These are phyloP conservation scores for Gnomoniopsis smithogilvyi DNA, from an alignment of 2,329 filamentous ascomycete species.

Conservation along the genomic window DNA sequence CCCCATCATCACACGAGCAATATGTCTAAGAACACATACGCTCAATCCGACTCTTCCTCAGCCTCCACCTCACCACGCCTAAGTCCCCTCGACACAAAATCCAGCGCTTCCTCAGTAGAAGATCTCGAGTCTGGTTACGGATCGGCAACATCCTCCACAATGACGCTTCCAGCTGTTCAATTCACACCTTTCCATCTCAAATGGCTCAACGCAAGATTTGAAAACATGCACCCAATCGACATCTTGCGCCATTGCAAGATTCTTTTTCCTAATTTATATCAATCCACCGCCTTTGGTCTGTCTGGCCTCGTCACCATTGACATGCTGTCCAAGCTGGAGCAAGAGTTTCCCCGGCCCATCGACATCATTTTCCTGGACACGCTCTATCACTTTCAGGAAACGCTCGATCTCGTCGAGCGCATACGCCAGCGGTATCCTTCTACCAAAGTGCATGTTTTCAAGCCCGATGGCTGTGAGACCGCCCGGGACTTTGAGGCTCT, in stretches of 20 bases:
- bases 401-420: slow-evolving; percentile 68
- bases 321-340: slow-evolving; percentile 75
- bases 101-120: slow-evolving; percentile 28
- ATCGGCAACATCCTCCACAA: slow-evolving; percentile 56
- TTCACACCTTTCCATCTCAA: slow-evolving; percentile 86
- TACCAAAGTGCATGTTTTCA: slow-evolving; percentile 83
- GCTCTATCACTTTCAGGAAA: slow-evolving; percentile 78
- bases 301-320: slow-evolving; percentile 80
- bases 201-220: slow-evolving; percentile 86
- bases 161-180: slow-evolving; percentile 71
- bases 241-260: slow-evolving; percentile 90
- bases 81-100: slow-evolving; percentile 33
- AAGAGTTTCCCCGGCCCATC: slow-evolving; percentile 55
- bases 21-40: slow-evolving; percentile 14
- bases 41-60: slow-evolving; percentile 33
- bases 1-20: slow-evolving; percentile 1
- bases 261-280: slow-evolving; percentile 84
- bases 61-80: slow-evolving; percentile 35
- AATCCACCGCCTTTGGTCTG: slow-evolving; percentile 80
- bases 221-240: slow-evolving; percentile 84
- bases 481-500: slow-evolving; percentile 74
- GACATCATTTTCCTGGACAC: slow-evolving; percentile 81
- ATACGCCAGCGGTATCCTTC: slow-evolving; percentile 74
- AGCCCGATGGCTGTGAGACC: slow-evolving; percentile 72
- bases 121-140: slow-evolving; percentile 82